phyloP scores from a whole-genome alignment of 2,329 filamentous ascomycete genomes.

The Shiraia bambusicola region DNA sequence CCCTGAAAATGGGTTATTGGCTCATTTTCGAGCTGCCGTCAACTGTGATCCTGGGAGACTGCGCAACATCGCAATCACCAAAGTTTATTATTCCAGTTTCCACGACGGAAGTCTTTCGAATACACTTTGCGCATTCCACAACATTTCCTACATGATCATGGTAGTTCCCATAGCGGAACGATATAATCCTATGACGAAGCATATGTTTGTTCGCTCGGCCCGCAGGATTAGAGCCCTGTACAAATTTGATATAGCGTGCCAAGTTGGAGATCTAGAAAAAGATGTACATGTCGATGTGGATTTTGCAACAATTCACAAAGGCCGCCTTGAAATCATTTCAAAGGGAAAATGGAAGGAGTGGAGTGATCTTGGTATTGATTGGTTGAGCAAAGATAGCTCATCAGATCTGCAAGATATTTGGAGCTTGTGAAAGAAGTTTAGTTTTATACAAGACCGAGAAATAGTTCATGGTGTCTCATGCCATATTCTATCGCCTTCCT shows the following conservation, averaged over 20 bases:
- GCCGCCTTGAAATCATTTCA: constrained; percentile 9
- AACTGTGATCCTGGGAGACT: constrained; percentile 10
- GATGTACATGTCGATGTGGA: constrained; percentile 9
- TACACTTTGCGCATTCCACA: constrained; percentile 19
- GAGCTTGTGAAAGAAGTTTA: background rate
- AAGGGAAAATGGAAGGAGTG: constrained; percentile 13
- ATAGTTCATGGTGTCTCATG: constrained; percentile 18
- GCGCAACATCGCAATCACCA: constrained; percentile 17
- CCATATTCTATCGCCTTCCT: constrained; percentile 35
- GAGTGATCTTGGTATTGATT: constrained; percentile 12
- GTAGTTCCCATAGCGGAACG: constrained; percentile 13
- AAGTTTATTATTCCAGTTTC: constrained; percentile 15
- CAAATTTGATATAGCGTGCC: constrained; percentile 9
- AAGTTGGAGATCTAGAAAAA: constrained; percentile 1
- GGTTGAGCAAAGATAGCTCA: constrained; percentile 10
- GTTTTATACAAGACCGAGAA: background rate
- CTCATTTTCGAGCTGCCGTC: constrained; percentile 17
- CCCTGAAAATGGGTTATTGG: constrained; percentile 19
- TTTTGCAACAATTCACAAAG: constrained; percentile 10
- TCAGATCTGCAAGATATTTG: background rate
- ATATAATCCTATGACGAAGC: constrained; percentile 6
- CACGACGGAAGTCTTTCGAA: constrained; percentile 22
- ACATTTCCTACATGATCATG: constrained; percentile 20
- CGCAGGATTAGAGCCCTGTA: constrained; percentile 23
- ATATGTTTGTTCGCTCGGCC: constrained; percentile 18